Evolutionary conservation across 768 basidiomycete genomes (phyloP), one percentile per base, ranked within the genome.

Genomic region (Lactarius pseudohatsudake): DNA sequence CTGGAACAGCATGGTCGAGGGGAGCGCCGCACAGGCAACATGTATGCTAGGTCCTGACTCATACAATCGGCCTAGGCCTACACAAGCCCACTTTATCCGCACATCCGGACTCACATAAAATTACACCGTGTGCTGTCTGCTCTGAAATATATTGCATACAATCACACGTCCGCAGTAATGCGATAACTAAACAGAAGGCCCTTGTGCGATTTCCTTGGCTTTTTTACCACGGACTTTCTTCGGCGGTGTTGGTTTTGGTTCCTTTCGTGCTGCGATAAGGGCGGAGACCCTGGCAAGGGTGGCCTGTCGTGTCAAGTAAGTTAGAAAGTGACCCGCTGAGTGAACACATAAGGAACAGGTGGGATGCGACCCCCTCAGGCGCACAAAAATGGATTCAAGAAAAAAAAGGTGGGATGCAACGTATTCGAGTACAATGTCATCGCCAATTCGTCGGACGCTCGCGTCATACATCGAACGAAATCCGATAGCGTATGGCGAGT

Each of bases 161-260:
- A 40, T 36, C 28, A 34, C 30, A 45, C n/a, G 18, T 13, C 57
- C 28, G n/a, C 40, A 56, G 57, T 36, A 30, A 45, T 59, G 18
- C 22, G 59, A 28, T 3, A 64, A 20, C 28, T 45, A 55, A 55
- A 22, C 20, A 26, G 32, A 53, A 66, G 28, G 55, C 20, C 28
- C 60, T 62, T 20, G 60, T 32, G 36, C 43, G 20, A 36, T 6
- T 28, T 9, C 32, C 59, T 64, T 69, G 8, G 80, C 81, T 79
- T 90, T 91, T 82, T 86, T 88, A 64, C 91, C 90, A 72, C 91
- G 82, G 68, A 79, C 68, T 80, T 91, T 92, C 83, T 85, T 91
- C 58, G 84, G 79, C 73, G 83, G 89, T 70, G 77, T 72, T 13
- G 84, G 74, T 77, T 89, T 91, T 76, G 84, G 89, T 76, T 88